Percentiles rank a stretch among this genome's conserved stretches.
Evolutionary conservation across 2,329 filamentous ascomycete genomes (phyloP).

Genomic region (Orbilia brochopaga): DNA sequence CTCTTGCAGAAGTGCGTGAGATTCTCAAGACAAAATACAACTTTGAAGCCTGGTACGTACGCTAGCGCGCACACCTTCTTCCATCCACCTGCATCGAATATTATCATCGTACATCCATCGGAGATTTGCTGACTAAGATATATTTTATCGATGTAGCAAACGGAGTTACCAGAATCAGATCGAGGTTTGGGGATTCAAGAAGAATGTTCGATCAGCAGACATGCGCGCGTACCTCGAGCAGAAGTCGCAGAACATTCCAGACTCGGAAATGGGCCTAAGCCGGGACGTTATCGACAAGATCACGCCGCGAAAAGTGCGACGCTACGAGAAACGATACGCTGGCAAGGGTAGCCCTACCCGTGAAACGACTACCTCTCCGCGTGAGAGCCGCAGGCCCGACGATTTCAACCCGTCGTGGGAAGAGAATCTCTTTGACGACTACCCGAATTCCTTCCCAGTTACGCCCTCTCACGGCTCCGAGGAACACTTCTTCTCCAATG

Average conservation of each 20-base stretch:
- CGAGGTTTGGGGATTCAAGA: conserved; percentile 50
- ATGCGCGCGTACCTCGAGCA: conserved; percentile 49
- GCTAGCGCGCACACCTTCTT: conserved; percentile 11
- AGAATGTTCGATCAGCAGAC: conserved; percentile 48
- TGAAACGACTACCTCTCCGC: conserved; percentile 35
- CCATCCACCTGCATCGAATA: background rate
- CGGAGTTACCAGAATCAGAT: conserved; percentile 51
- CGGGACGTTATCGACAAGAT: conserved; percentile 50
- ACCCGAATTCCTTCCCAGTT: conserved; percentile 41
- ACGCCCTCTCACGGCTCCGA: conserved; percentile 48
- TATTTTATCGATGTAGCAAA: conserved; percentile 31
- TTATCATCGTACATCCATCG: background rate
- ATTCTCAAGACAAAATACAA: conserved; percentile 49
- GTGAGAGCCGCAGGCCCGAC: conserved; percentile 38
- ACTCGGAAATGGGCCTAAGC: conserved; percentile 48
- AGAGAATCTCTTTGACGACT: conserved; percentile 39
- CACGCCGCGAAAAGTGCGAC: conserved; percentile 46
- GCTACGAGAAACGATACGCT: conserved; percentile 49
- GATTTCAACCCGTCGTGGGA: conserved; percentile 41
- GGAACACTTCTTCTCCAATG: conserved; percentile 39
- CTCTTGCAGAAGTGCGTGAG: conserved; percentile 49
- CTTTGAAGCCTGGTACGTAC: conserved; percentile 50
- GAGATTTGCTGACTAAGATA: conserved; percentile 40
- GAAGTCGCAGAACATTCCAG: conserved; percentile 43
- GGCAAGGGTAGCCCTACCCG: conserved; percentile 41